A percentile compares a stretch with the other conserved stretches of the same genome.
Evolutionary conservation across 495 filamentous ascomycete species (phyloP).

Genomic region (Aspergillus kassunensis): DNA sequence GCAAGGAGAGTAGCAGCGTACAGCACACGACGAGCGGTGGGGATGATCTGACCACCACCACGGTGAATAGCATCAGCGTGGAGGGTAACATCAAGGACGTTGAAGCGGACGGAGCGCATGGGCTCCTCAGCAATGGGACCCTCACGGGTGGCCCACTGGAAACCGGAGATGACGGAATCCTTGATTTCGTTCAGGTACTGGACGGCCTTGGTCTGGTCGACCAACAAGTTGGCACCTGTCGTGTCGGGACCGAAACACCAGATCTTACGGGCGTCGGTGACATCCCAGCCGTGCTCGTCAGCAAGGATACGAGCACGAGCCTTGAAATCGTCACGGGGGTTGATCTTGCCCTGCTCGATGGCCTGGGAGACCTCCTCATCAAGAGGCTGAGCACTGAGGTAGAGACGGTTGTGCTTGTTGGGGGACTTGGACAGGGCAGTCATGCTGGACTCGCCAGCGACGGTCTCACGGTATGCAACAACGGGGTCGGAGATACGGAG

Average conservation of each 20-base stretch:
- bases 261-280: slow-evolving; percentile 99
- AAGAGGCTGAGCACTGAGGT: slow-evolving; percentile 85
- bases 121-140: slow-evolving; percentile 97
- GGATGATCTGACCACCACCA: slow-evolving; percentile 98
- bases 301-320: slow-evolving; percentile 92
- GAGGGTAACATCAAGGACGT: slow-evolving; percentile 98
- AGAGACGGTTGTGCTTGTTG: slow-evolving; percentile 99
- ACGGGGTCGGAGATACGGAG: slow-evolving; percentile 96
- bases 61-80: slow-evolving; percentile 99
- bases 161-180: slow-evolving; percentile 98
- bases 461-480: slow-evolving; percentile 96
- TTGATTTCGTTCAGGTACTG: slow-evolving; percentile 99
- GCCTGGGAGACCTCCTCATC: slow-evolving; percentile 84
- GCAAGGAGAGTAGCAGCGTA: slow-evolving; percentile 91
- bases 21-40: slow-evolving; percentile 94
- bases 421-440: slow-evolving; percentile 98
- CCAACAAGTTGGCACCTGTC: slow-evolving; percentile 93
- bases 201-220: slow-evolving; percentile 99
- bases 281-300: slow-evolving; percentile 98
- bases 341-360: slow-evolving; percentile 90
- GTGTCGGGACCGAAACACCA: slow-evolving; percentile 99
- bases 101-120: slow-evolving; percentile 95
- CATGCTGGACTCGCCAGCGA: slow-evolving; percentile 75
- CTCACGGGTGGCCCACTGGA: slow-evolving; percentile 99
- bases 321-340: slow-evolving; percentile 98